Evolutionary conservation across 371 early-diverging fungal genomes (phyloP), one percentile per base, ranked within the genome.

Genomic region (Phascolomyces articulosus): DNA sequence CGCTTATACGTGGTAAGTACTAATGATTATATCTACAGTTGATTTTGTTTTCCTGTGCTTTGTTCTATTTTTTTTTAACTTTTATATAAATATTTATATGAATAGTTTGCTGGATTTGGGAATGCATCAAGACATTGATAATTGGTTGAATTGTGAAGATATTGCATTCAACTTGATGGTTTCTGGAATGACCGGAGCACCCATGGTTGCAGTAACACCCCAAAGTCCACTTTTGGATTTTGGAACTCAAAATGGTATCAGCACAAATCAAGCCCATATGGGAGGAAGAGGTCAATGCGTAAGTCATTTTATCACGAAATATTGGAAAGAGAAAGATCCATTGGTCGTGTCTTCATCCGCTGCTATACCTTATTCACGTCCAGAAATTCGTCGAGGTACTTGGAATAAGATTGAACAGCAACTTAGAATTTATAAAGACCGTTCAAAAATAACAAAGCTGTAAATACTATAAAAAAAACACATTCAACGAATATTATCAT

Each of bases 101-200:
- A 28, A 15, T 51, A 77, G 83, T 65, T 38, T 81, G 7, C 55
- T 83, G 18, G 74, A 74, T 20, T 66, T 66, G 10, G 40, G 58
- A 15, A 29, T 83, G 38, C 83, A 83, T 60, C 68, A 61, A 26
- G 58, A 34, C 23, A 65, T 83, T 3, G 83, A 83, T 60, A 38
- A 44, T 3, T 59, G 64, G 26, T 38, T 73, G 8, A 83, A 83
- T 58, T 83, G 83, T 57, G 83, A 83, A 58, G 83, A 83, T 49
- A 70, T 83, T 59, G 79, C 74, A 2, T 73, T 81, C 49, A 63
- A 71, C n/a, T 68, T 83, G 70, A 65, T 83, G 73, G 79, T 70
- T 2, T 66, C 74, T 28, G 83, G 81, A 6, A 40, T 77, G 26
- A 68, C 76, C 3, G 66, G 66, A 16, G 61, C 64, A 15, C 51